Percentiles rank a stretch among this genome's conserved stretches.
phyloP scores from a whole-genome alignment of 805 yeast species.

The Suhomyces emberorum region DNA sequence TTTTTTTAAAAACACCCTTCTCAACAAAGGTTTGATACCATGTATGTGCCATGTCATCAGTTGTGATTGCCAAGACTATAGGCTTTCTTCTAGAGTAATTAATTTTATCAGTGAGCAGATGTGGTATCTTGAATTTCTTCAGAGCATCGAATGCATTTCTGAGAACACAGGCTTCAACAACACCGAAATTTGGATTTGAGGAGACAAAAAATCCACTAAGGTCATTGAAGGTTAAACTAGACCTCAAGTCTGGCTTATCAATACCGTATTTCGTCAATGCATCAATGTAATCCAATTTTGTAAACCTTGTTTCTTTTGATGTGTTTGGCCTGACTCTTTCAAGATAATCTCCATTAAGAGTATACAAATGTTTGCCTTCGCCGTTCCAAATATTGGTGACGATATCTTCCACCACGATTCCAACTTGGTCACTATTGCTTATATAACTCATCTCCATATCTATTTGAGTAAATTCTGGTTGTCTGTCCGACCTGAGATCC shows the following conservation, averaged over 20 bases:
- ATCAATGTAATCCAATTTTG: constrained; percentile 57
- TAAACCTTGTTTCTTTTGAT: constrained; percentile 13
- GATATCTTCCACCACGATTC: constrained; percentile 55
- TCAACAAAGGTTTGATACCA: constrained; percentile 46
- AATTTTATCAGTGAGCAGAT: constrained; percentile 32
- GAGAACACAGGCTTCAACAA: constrained; percentile 71
- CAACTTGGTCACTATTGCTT: constrained; percentile 60
- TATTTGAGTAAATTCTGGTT: constrained; percentile 97
- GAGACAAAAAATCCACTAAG: constrained; percentile 41
- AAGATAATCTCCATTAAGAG: constrained; percentile 21
- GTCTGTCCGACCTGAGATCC: constrained; percentile 90
- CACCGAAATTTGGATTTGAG: constrained; percentile 48
- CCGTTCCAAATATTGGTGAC: constrained; percentile 57
- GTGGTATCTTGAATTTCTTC: constrained; percentile 29
- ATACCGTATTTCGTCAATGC: constrained; percentile 78
- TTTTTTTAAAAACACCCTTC: constrained; percentile 19
- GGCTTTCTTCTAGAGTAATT: constrained; percentile 61
- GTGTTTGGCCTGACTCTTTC: constrained; percentile 12
- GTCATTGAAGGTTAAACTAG: constrained; percentile 47
- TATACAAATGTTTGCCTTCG: constrained; percentile 37
- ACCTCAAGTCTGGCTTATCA: constrained; percentile 91
- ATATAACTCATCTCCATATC: constrained; percentile 93
- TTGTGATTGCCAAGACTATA: constrained; percentile 47
- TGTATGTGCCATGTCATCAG: constrained; percentile 30
- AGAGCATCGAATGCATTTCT: constrained; percentile 41